Evolutionary conservation across 441 rosid species (phyloP), one percentile per base, ranked within the genome.

Genomic region (Populus hybrid): DNA sequence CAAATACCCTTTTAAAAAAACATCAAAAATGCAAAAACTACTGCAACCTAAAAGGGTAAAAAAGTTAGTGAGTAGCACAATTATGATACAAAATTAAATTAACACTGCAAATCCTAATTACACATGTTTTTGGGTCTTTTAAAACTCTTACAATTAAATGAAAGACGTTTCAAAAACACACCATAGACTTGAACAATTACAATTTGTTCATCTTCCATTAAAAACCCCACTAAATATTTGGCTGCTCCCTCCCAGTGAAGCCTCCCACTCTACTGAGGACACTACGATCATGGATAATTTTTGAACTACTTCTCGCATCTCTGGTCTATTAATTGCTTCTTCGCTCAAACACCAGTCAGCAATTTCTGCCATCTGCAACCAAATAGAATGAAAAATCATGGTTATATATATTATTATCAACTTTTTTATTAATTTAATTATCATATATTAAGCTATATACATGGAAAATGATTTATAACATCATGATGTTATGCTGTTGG

Each of bases 261-360:
- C 92, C 79, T 91, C 95, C 90, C 93, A 88, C 64, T 89, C 95
- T 14, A 74, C 77, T 11, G 93, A 86, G 69, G 91, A 82, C 38
- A 76, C 79, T 74, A 73, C 50, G 38, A 91, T 86, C 36, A 77
- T 82, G 6, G 89, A 82, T 7, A 90, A 72, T 3, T 72, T 67
- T 33, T 83, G 83, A n/a, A 88, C 87, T 9, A 87, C 45, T 61
- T 90, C 92, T 73, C 88, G 82, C 86, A 90, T 90, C 77, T 90
- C 91, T 6, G 93, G 95, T 74, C 93, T 85, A 72, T 53, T 77
- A 4, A 73, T 77, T 59, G 92, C 80, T 35, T 84, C 90, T 79
- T 88, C 90, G 56, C 84, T 87, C 81, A 90, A 77, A 79, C 95
- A 89, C 88, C 86, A 83, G 2, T 80, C 85, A 1, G 92, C 88